Conservation (phyloP, 108 stramenopile genomes). For the Mediolabrus comicus region DNA sequence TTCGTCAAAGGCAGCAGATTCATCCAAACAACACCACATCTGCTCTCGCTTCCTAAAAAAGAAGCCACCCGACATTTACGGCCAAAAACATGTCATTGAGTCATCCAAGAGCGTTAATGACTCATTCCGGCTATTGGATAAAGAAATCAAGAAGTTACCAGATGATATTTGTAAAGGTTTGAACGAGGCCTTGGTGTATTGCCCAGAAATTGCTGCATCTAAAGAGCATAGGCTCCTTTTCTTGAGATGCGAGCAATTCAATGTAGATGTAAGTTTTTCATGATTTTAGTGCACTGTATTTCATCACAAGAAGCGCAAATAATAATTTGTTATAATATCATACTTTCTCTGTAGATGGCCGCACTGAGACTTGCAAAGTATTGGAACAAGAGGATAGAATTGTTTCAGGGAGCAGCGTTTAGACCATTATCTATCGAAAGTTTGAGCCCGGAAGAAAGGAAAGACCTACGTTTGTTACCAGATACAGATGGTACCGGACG, state of each 20-base stretch:
- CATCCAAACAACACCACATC: conserved; percentile 3
- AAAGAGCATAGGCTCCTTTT: conserved; percentile 18
- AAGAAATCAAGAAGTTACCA: conserved; percentile 14
- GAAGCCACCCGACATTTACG: conserved; percentile 20
- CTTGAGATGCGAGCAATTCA: conserved; percentile 36
- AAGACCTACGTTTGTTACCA: conserved; percentile 16
- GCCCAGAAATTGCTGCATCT: conserved; percentile 8
- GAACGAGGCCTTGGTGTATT: conserved; percentile 3
- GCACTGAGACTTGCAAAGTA: conserved; percentile 17
- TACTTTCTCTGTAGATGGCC: neutral
- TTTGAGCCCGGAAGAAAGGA: neutral
- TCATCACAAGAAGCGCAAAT: neutral
- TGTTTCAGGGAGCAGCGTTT: conserved; percentile 20
- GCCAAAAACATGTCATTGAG: conserved; percentile 24
- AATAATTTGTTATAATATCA: neutral
- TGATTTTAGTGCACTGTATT: conserved; percentile 20
- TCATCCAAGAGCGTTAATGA: conserved; percentile 8
- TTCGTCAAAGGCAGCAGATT: neutral
- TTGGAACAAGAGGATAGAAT: conserved; percentile 20
- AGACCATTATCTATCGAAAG: conserved; percentile 7
- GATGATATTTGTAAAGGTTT: neutral
- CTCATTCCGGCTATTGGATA: conserved; percentile 11
- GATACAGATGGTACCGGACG: conserved; percentile 45
- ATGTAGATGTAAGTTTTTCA: conserved; percentile 23
- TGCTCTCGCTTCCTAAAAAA: conserved; percentile 18